These are phyloP conservation scores for Lomentospora prolificans DNA, from an alignment of 2,329 filamentous ascomycete genomes.

Conservation along the genomic window DNA sequence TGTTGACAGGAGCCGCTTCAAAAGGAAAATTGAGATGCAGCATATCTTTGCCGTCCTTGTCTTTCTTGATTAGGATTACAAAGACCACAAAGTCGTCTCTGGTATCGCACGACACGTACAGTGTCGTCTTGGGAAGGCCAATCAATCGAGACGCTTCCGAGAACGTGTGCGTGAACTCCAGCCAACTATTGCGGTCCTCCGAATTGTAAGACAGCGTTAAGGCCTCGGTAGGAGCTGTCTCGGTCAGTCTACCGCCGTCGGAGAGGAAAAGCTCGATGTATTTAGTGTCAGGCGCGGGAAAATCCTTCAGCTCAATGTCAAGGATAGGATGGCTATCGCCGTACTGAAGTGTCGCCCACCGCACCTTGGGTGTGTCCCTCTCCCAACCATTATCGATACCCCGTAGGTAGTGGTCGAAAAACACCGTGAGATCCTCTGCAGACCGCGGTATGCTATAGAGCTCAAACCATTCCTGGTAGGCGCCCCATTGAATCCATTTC, in stretches of 20 bases:
- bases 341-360: constrained; percentile 29
- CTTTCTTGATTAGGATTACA: constrained; percentile 32
- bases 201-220: constrained; percentile 21
- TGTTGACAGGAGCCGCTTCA: constrained; percentile 16
- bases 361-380: constrained; percentile 29
- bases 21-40: constrained; percentile 33
- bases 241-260: constrained; percentile 7
- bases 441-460: constrained; percentile 25
- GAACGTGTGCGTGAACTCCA: constrained; percentile 30
- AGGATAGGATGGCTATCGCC: constrained; percentile 22
- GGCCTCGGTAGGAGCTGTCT: background rate
- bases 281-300: constrained; percentile 22
- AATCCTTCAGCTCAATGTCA: constrained; percentile 22
- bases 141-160: constrained; percentile 26
- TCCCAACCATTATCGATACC: constrained; percentile 34
- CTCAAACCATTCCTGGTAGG: constrained; percentile 34
- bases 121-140: constrained; percentile 34
- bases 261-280: constrained; percentile 23
- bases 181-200: constrained; percentile 7
- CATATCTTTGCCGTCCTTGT: constrained; percentile 28
- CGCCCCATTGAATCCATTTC: constrained; percentile 30
- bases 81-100: constrained; percentile 34
- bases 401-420: constrained; percentile 35
- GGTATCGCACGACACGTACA: constrained; percentile 33
- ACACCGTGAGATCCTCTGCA: constrained; percentile 25